Conservation (phyloP, 2,329 filamentous ascomycete species). For the Aspergillus fischeri region DNA sequence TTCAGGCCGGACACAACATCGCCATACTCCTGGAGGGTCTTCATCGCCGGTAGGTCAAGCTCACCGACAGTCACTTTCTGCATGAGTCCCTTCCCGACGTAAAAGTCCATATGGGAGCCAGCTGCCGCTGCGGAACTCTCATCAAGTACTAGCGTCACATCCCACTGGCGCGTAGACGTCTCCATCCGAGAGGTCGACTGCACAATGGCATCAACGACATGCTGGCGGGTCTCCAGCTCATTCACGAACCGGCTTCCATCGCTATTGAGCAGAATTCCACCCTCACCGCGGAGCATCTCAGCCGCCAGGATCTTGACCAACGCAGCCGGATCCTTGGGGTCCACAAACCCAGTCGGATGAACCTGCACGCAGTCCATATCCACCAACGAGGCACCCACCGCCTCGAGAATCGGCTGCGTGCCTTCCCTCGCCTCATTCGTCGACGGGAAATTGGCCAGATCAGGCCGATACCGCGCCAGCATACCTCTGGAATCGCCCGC, state of each 20-base stretch:
- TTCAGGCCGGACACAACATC: constrained; percentile 38
- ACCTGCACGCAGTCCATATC: constrained; percentile 56
- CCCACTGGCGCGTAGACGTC: constrained; percentile 50
- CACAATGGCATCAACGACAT: constrained; percentile 54
- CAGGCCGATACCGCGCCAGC: constrained; percentile 54
- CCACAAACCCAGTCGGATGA: constrained; percentile 62
- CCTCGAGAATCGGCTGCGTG: constrained; percentile 44
- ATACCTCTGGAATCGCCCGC: constrained; percentile 58
- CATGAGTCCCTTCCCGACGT: constrained; percentile 59
- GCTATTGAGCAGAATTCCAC: constrained; percentile 51
- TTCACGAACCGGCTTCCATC: constrained; percentile 56
- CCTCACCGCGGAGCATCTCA: constrained; percentile 60
- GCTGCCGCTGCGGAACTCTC: constrained; percentile 53
- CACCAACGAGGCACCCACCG: constrained; percentile 37
- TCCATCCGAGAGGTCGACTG: constrained; percentile 18
- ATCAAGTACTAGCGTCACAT: constrained; percentile 56
- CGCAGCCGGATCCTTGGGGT: constrained; percentile 44
- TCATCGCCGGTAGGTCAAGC: constrained; percentile 39
- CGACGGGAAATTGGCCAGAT: constrained; percentile 57
- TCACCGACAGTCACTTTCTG: constrained; percentile 53
- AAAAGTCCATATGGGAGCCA: constrained; percentile 58
- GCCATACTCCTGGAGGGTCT: constrained; percentile 50
- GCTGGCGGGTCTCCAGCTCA: constrained; percentile 58
- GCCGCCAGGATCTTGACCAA: constrained; percentile 61
- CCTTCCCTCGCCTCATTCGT: constrained; percentile 59